Conservation (phyloP, 73 alveolate species). For the Uronychia setigera region DNA sequence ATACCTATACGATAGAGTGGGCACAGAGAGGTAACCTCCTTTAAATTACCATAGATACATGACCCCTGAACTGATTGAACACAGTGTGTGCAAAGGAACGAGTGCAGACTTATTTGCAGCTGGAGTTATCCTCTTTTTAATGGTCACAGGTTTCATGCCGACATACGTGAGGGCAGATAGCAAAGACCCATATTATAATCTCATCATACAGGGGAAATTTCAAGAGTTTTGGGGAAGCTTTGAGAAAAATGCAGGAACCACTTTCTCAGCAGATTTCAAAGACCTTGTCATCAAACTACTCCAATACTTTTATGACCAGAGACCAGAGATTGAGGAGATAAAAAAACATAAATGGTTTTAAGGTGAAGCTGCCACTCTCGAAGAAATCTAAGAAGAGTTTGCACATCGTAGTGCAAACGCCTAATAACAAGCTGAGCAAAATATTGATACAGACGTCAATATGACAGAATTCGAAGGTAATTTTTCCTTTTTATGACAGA, state of each 20-base stretch:
- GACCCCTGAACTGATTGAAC: conserved; percentile 58
- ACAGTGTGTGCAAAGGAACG: conserved; percentile 47
- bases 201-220: not conserved
- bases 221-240: conserved; percentile 10
- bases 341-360: conserved; percentile 52
- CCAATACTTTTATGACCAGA: conserved; percentile 39
- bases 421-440: not conserved
- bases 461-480: not conserved
- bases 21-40: not conserved
- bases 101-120: conserved; percentile 71
- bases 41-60: conserved; percentile 16
- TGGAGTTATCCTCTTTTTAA: conserved; percentile 69
- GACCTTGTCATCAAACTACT: conserved; percentile 51
- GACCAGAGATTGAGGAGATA: conserved; percentile 63
- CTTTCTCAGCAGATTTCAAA: conserved; percentile 62
- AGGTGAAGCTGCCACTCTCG: not conserved
- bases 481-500: not conserved
- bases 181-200: conserved; percentile 49
- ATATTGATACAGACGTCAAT: not conserved
- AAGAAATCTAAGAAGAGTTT: not conserved
- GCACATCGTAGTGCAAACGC: not conserved
- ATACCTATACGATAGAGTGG: not conserved
- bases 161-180: conserved; percentile 50
- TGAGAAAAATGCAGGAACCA: not conserved
- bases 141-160: conserved; percentile 74